Evolutionary conservation across 306 rosid species (phyloP).

Genomic region (Prunus campanulata): DNA sequence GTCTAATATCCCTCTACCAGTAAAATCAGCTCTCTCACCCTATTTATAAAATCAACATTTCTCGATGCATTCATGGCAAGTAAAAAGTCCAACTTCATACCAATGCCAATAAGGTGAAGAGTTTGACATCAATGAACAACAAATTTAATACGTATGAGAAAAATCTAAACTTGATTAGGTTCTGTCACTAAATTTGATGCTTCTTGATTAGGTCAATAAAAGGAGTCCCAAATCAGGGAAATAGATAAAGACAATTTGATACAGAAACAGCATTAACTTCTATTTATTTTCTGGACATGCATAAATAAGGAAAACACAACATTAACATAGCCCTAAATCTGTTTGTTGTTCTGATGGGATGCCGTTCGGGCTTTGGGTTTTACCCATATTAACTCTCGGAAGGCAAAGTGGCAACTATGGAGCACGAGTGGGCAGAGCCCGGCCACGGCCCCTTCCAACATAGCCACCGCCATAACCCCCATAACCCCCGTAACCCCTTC

Average conservation of each 20-base stretch:
- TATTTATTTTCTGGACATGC: constrained; percentile 39
- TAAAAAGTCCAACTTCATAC: not conserved
- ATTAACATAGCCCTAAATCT: constrained; percentile 17
- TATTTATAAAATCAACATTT: too few relatives aligned
- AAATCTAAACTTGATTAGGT: not conserved
- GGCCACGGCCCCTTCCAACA: constrained; percentile 75
- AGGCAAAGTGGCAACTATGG: constrained; percentile 29
- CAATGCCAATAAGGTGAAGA: not conserved
- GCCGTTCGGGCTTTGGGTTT: constrained; percentile 11
- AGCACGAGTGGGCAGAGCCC: constrained; percentile 40
- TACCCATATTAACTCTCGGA: constrained; percentile 1
- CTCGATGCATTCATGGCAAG: too few relatives aligned
- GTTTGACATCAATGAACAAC: not conserved
- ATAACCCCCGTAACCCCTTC: constrained; percentile 52
- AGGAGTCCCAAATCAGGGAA: constrained; percentile 1
- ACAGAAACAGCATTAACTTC: constrained; percentile 17
- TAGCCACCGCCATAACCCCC: constrained; percentile 23
- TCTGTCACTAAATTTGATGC: not conserved
- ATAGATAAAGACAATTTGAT: constrained; percentile 23
- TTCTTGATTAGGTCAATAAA: constrained; percentile 5
- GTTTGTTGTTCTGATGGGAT: constrained; percentile 16
- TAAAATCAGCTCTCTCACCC: too few relatives aligned
- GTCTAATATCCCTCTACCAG: too few relatives aligned
- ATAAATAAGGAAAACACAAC: constrained; percentile 8
- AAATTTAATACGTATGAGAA: not conserved